Evolutionary conservation across 352 stramenopile genomes (phyloP), one percentile per base, ranked within the genome.

Genomic region (Thalassiosira mediterranea): DNA sequence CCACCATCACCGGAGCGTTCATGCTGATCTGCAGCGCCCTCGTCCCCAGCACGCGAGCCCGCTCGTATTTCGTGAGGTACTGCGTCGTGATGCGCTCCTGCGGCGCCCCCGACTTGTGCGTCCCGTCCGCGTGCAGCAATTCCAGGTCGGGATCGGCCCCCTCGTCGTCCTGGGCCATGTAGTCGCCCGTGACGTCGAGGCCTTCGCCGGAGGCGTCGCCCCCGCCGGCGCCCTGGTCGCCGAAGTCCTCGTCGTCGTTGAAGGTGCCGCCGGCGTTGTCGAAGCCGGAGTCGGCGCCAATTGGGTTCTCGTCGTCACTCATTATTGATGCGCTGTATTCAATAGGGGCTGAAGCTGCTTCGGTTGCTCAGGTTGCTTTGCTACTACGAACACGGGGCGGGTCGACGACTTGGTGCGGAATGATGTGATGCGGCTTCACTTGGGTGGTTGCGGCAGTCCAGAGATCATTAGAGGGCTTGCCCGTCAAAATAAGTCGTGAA

Each of bases 41-140:
- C 58, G 97, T 99, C 32, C 97, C 97, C 15, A 99, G 84, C 54
- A 99, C 96, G 34, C 97, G 93, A 13, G 97, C 97, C 66, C 95
- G 88, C 84, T 99, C 97, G 88, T 99, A 99, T 90, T 99, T 99
- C 52, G 97, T 99, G 90, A 99, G 97, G 90, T 99, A 99, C 38
- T 93, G 88, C 5, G 96, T 99, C 23, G 97, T 99, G 69, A 98
- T 97, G 68, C 96, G 68, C 67, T 91, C 81, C 19, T 81, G 67
- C 0, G 72, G 53, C 17, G 72, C 71, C 25, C 47, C 80, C 57
- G 26, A 61, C 38, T 72, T 60, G 79, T 73, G 60, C 23, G 60
- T 72, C 3, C 51, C 59, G 48, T 61, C 47, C 28, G 67, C 56
- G n/a, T 79, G 51, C 0, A 82, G 19, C 11, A 79, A 48, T 49